Evolutionary conservation across 768 basidiomycete genomes (phyloP), one percentile per base, ranked within the genome.

Genomic region (Russula earlei): DNA sequence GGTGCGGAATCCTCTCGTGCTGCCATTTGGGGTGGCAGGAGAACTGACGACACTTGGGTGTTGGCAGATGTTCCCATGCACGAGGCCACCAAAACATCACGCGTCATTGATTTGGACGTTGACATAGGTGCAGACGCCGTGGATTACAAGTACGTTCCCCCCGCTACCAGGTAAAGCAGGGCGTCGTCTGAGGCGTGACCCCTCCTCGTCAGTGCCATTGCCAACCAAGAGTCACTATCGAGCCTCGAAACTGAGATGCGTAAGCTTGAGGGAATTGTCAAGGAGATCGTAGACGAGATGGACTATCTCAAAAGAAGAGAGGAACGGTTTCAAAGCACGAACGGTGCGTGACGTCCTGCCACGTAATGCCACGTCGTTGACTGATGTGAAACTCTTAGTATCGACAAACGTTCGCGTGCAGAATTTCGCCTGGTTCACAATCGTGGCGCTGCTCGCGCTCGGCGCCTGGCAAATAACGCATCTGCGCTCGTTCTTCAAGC

Each of bases 81-180:
- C 24, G 71, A 83, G 49, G 74, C 73, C 3, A 65, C 70, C 31
- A 77, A 78, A 53, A 72, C 81, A 61, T 70, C 74, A 38, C 79
- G 91, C 15, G 79, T 87, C 38, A 70, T 99, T 58, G 95, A 99
- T 74, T 73, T 98, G 55, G 96, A 99, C 66, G 81, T 98, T 36
- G 96, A 99, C 66, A 94, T 99, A 68, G 96, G 96, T 33, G 94
- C 95, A 12, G 95, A 98, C 65, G 96, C 96, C 2, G 86, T 98
- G 36, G 96, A 99, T 72, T 98, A 98, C 79, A 98, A 99, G 93
- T 95, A 66, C 61, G 87, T 74, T 10, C 36, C n/a, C 40, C 49
- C 6, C 24, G 20, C 25, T 46, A 14, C 7, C 11, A 1, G 4
- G 10, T 36, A 14, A 0, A 6, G 36, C 29, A 41, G 47, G 6